Percentiles rank a stretch among this genome's conserved stretches.
Conservation (phyloP, 2,329 filamentous ascomycete genomes). For the Aspergillus terreus region DNA sequence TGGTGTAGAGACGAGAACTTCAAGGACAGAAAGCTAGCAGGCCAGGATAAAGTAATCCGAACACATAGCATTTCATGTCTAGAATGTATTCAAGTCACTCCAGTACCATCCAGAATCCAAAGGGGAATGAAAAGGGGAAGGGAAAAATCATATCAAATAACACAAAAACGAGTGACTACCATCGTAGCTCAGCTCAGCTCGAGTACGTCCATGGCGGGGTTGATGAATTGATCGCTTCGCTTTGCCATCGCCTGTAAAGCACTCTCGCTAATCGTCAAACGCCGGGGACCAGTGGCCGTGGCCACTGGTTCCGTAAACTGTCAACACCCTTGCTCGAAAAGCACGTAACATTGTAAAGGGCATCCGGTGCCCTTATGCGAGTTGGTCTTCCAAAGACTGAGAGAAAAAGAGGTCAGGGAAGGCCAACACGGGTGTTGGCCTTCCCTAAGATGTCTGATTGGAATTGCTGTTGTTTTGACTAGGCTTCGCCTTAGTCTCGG, state of each 20-base stretch:
- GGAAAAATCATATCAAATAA: background rate
- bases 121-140: background rate
- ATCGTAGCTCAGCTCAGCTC: conserved; percentile 4
- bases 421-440: background rate
- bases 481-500: background rate
- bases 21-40: no score
- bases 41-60: no score
- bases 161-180: background rate
- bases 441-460: background rate
- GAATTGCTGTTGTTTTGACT: background rate
- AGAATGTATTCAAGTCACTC: background rate
- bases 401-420: background rate
- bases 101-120: background rate
- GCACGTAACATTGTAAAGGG: background rate
- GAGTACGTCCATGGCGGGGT: background rate
- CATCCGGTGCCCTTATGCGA: background rate
- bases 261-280: conserved; percentile 7
- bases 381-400: background rate
- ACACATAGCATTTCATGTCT: no score
- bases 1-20: no score
- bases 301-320: background rate
- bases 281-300: background rate
- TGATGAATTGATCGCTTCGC: background rate
- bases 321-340: conserved; percentile 5
- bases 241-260: conserved; percentile 5